Conservation (phyloP, 345 rosid genomes). For the Populus pruinosa region DNA sequence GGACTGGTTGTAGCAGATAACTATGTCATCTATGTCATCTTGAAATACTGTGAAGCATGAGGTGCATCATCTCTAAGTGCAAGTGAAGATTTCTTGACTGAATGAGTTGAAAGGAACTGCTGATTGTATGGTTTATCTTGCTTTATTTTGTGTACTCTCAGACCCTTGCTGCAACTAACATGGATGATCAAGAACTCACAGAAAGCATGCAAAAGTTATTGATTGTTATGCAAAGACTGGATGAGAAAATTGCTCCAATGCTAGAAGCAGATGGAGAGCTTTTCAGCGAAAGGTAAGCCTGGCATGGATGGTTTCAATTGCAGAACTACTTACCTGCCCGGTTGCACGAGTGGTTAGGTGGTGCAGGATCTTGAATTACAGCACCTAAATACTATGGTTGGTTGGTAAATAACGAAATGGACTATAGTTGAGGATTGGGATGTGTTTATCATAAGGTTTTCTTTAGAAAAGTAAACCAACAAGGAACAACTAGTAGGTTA, state of each 20-base stretch:
- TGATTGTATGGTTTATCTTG: neutral
- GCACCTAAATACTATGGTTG: too few species aligned
- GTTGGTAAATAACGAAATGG: too few species aligned
- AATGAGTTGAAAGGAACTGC: neutral
- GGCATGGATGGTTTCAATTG: neutral
- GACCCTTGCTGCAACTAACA: slow-evolving; percentile 88
- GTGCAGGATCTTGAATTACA: too few species aligned
- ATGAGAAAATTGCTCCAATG: slow-evolving; percentile 79
- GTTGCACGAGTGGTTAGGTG: neutral
- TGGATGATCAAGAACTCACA: slow-evolving; percentile 80
- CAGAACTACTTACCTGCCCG: neutral
- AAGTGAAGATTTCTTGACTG: neutral
- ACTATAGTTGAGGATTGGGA: too few species aligned
- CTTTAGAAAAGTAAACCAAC: too few species aligned
- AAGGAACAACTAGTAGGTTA: too few species aligned
- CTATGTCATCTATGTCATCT: neutral
- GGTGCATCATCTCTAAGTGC: neutral
- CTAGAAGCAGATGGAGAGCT: slow-evolving; percentile 85
- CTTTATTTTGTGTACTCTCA: slow-evolving; percentile 26
- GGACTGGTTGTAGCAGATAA: neutral
- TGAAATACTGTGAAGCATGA: neutral
- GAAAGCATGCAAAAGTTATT: slow-evolving; percentile 91
- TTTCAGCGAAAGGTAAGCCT: slow-evolving; percentile 70
- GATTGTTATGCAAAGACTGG: slow-evolving; percentile 92
- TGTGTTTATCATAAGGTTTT: too few species aligned